These are phyloP conservation scores for Cryphonectria nitschkei DNA, from an alignment of 2,329 filamentous ascomycete species.

Conservation along the genomic window DNA sequence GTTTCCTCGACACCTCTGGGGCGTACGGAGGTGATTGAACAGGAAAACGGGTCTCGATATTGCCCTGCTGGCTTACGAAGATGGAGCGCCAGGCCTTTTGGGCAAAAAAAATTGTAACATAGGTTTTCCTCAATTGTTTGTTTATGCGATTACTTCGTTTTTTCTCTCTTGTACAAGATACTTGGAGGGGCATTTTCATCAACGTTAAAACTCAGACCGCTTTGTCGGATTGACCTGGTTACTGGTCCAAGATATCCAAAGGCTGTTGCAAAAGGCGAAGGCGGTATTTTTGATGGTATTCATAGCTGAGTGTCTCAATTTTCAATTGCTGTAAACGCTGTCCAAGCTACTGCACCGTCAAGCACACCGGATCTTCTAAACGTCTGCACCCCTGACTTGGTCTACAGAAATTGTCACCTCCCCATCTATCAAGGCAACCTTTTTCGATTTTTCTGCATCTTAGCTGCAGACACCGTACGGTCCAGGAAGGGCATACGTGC, in stretches of 20 bases:
- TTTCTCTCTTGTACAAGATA: background rate
- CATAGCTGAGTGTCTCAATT: background rate
- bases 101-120: background rate
- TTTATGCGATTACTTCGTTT: background rate
- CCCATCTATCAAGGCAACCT: background rate
- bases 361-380: background rate
- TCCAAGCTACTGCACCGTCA: background rate
- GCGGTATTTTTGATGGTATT: background rate
- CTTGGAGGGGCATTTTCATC: background rate
- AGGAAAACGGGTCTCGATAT: background rate
- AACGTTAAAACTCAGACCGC: background rate
- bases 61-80: background rate
- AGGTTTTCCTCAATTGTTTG: background rate
- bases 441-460: background rate
- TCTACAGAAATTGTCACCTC: background rate
- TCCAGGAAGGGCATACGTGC: background rate
- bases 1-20: background rate
- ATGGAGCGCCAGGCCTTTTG: background rate
- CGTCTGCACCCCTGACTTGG: background rate
- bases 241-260: too few species aligned
- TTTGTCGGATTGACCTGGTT: background rate
- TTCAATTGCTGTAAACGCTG: background rate
- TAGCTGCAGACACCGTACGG: background rate
- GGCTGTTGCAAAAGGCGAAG: background rate
- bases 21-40: background rate